Conservation (phyloP, 2,329 filamentous ascomycete species). For the Cryoendolithus antarcticus region DNA sequence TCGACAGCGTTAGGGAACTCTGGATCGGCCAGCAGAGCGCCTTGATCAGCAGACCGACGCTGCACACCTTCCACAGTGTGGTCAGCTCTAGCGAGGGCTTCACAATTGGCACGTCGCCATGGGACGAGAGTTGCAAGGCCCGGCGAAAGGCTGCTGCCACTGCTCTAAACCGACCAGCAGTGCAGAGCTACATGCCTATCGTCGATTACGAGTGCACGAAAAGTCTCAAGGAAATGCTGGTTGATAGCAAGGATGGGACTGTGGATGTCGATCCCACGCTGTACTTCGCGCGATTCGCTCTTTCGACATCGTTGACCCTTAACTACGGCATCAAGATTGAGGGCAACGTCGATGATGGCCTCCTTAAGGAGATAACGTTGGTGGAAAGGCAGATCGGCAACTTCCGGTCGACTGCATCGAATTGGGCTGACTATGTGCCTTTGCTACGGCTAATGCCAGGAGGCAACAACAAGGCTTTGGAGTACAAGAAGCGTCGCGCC, state of each 20-base stretch:
- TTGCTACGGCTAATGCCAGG: conserved; percentile 53
- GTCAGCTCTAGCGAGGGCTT: conserved; percentile 66
- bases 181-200: conserved; percentile 70
- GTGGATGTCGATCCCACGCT: conserved; percentile 57
- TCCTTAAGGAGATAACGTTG: conserved; percentile 60
- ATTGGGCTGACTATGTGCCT: conserved; percentile 71
- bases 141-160: conserved; percentile 68
- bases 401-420: conserved; percentile 67
- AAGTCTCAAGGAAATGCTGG: conserved; percentile 59
- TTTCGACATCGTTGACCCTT: conserved; percentile 65
- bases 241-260: conserved; percentile 49
- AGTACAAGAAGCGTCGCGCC: conserved; percentile 57
- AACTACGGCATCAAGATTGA: conserved; percentile 70
- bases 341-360: conserved; percentile 52
- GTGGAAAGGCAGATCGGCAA: conserved; percentile 67
- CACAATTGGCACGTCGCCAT: conserved; percentile 73
- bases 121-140: conserved; percentile 69
- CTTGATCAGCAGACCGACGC: conserved; percentile 62
- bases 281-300: conserved; percentile 63
- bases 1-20: conserved; percentile 58
- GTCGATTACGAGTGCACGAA: conserved; percentile 63
- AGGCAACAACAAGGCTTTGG: conserved; percentile 49
- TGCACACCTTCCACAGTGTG: conserved; percentile 72
- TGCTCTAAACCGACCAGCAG: conserved; percentile 61
- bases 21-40: conserved; percentile 72